Evolutionary conservation across 2,329 filamentous ascomycete genomes (phyloP).

Genomic region (Fusarium solani-melongenae): DNA sequence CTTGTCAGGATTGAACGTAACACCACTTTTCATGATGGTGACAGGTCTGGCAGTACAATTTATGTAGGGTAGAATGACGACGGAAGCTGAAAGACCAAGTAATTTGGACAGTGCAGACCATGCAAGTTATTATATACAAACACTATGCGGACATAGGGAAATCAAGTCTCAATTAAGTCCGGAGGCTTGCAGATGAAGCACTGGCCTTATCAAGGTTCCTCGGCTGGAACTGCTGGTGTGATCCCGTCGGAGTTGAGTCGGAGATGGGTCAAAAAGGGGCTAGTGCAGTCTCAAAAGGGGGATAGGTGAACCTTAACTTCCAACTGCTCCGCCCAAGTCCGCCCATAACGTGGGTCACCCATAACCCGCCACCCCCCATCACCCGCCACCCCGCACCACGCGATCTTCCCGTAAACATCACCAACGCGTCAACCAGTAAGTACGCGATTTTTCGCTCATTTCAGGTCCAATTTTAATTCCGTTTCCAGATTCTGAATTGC

Average conservation of each 20-base stretch:
- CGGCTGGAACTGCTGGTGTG: not conserved
- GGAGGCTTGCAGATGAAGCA: not conserved
- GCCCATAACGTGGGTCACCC: too few species aligned
- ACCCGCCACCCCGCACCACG: too few species aligned
- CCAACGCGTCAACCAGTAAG: too few species aligned
- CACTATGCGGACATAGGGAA: not conserved
- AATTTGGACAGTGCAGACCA: not conserved
- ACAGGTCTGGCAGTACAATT: not conserved
- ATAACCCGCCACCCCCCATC: too few species aligned
- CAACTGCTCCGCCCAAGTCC: not conserved
- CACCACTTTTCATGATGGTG: not conserved
- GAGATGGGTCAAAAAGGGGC: not conserved
- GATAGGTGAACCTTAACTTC: not conserved
- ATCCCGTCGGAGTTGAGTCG: not conserved
- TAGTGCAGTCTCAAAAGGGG: not conserved
- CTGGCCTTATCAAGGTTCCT: not conserved
- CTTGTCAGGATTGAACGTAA: slow-evolving; percentile 24
- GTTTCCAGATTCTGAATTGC: too few species aligned
- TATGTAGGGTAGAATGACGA: not conserved
- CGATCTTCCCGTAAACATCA: too few species aligned
- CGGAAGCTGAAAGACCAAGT: not conserved
- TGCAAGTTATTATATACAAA: not conserved
- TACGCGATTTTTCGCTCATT: too few species aligned
- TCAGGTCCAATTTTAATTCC: too few species aligned
- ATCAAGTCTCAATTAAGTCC: not conserved